Evolutionary conservation across 176 grass and related monocot species (phyloP).

Genomic region (Musa beccarii): DNA sequence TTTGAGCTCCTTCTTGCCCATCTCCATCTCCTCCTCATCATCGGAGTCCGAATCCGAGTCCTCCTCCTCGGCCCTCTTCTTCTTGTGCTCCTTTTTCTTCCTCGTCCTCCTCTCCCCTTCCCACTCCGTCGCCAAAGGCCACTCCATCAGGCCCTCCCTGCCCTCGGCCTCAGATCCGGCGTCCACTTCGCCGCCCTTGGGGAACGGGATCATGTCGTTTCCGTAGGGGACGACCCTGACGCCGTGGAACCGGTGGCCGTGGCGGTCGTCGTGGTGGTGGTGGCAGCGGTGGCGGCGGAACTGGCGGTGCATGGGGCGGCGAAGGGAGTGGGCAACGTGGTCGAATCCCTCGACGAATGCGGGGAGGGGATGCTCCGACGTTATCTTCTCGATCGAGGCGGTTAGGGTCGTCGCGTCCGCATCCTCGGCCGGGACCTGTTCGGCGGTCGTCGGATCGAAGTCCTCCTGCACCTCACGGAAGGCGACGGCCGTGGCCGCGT

Average conservation of each 20-base stretch:
- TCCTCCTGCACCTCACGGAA: not conserved
- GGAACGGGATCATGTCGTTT: not conserved
- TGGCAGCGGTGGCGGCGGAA: not conserved
- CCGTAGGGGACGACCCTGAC: slow-evolving; percentile 1
- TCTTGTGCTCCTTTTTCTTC: slow-evolving; percentile 1
- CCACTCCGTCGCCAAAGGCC: not conserved
- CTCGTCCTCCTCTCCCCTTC: not conserved
- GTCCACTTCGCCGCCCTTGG: not conserved
- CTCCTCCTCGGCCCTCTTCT: not conserved
- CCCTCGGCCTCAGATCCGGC: not conserved
- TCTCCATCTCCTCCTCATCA: not conserved
- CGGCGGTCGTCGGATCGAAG: not conserved
- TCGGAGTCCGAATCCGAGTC: slow-evolving; percentile 12
- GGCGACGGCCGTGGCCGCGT: not conserved
- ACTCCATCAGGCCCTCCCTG: not conserved
- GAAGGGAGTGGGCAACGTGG: not conserved
- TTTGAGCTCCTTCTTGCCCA: not conserved
- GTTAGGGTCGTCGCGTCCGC: not conserved
- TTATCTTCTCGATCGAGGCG: not conserved
- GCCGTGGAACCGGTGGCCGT: not conserved
- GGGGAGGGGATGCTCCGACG: not conserved
- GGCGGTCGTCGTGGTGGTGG: not conserved
- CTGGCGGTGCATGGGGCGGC: slow-evolving; percentile 10
- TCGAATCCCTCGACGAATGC: not conserved
- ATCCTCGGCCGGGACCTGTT: not conserved